These are phyloP conservation scores for Candida pini DNA, from an alignment of 805 yeast genomes.

Conservation along the genomic window DNA sequence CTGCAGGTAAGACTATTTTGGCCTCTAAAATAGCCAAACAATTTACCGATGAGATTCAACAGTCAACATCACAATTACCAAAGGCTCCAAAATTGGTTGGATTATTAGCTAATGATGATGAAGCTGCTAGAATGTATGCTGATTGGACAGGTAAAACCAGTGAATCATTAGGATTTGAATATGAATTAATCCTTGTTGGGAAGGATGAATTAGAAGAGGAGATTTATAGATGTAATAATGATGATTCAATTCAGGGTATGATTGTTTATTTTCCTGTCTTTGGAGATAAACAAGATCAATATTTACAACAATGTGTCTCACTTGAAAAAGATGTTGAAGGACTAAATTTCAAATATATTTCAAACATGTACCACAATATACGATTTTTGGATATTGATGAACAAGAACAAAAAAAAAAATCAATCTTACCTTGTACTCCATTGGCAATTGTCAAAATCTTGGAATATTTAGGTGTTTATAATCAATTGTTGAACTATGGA, in stretches of 20 bases:
- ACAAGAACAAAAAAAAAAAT: slow-evolving; percentile 57
- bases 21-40: slow-evolving; percentile 86
- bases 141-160: slow-evolving; percentile 93
- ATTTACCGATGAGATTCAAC: slow-evolving; percentile 65
- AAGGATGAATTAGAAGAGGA: slow-evolving; percentile 84
- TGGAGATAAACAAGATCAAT: slow-evolving; percentile 92
- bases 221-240: slow-evolving; percentile 75
- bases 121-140: slow-evolving; percentile 94
- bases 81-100: slow-evolving; percentile 79
- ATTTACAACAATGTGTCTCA: slow-evolving; percentile 89
- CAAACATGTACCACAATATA: slow-evolving; percentile 90
- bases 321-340: slow-evolving; percentile 96
- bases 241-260: slow-evolving; percentile 76
- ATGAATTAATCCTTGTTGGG: slow-evolving; percentile 64
- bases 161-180: slow-evolving; percentile 77
- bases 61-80: slow-evolving; percentile 46
- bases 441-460: slow-evolving; percentile 89
- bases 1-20: slow-evolving; percentile 73
- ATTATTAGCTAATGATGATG: slow-evolving; percentile 85
- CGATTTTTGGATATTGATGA: slow-evolving; percentile 69
- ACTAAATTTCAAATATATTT: slow-evolving; percentile 81
- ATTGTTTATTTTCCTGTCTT: slow-evolving; percentile 98
- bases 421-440: slow-evolving; percentile 95
- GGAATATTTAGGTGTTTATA: slow-evolving; percentile 86
- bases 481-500: slow-evolving; percentile 75